These are phyloP conservation scores for Carex arenaria DNA, from an alignment of 202 grass and related monocot species.

Conservation along the genomic window DNA sequence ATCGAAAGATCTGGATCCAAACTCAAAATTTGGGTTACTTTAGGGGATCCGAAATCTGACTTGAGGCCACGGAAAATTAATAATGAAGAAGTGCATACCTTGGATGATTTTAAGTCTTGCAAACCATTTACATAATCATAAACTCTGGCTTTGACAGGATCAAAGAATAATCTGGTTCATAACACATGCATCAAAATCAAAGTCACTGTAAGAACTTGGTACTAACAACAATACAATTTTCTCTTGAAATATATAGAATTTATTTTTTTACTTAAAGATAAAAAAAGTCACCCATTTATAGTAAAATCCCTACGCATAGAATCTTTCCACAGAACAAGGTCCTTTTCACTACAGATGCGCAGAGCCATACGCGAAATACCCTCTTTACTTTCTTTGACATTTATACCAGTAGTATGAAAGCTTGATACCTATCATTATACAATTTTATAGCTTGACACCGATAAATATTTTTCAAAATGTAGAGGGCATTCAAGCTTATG, in stretches of 20 bases:
- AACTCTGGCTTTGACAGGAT: conserved; percentile 48
- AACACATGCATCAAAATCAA: conserved; percentile 10
- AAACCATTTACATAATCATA: conserved; percentile 97
- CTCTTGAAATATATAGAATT: background rate
- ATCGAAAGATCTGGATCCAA: too few species aligned
- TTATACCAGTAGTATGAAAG: conserved; percentile 38
- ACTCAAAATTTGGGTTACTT: too few species aligned
- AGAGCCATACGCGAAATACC: conserved; percentile 24
- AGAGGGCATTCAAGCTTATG: background rate
- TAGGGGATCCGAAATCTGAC: too few species aligned
- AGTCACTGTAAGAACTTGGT: background rate
- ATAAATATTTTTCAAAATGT: background rate
- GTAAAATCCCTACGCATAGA: conserved; percentile 81
- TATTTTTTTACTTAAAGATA: background rate
- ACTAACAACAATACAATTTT: background rate
- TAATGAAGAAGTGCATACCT: conserved; percentile 20
- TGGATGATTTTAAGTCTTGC: conserved; percentile 50
- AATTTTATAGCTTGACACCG: background rate
- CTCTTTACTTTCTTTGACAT: conserved; percentile 26
- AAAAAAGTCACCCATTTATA: conserved; percentile 58
- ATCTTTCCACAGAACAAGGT: conserved; percentile 81
- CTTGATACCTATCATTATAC: conserved; percentile 58
- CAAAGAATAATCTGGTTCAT: conserved; percentile 70
- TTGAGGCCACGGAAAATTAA: background rate
- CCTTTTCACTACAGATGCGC: conserved; percentile 34